Base-by-base conservation (phyloP, 164 flowering plant genomes). In the Umbilicus rupestris region DNA sequence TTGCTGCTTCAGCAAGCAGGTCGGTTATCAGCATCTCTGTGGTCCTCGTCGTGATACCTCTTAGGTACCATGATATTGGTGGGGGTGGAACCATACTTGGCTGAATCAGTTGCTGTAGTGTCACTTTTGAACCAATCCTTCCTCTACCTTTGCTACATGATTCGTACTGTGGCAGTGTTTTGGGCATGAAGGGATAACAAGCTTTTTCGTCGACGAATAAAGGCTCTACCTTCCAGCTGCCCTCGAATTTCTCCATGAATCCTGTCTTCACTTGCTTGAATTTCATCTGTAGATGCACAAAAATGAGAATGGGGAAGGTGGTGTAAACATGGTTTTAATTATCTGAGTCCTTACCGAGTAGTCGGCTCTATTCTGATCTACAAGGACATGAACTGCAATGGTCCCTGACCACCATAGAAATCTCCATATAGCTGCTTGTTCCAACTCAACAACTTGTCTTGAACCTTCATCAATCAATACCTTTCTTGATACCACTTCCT, bases 371-470 rank as follows among this genome's bases (percentile, higher is more conserved):
- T 94, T 89, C 67, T 94, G 99, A 65, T 91, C 99, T 16, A 91
- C 99, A n/a, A 88, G 26, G 72, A 94, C 96, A 82, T 91, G 93
- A 37, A 94, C 90, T 17, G 94, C 70, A 39, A 94, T 85, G 28
- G 89, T 87, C 52, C 97, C 99, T 9, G 97, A 91, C 90, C 90
- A 91, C 96, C 96, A 94, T 66, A 94, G 97, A 52, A 94, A 94
- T 75, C 73, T 86, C 99, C 99, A 94, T 50, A 87, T 52, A 42
- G 96, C 97, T 39, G 96, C 95, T 83, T 94, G 97, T 73, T 94
- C 99, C 68, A 91, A 69, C 49, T 94, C 96, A 47, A 94, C 97
- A 42, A 91, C 84, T 73, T 94, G 99, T 72, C 99, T 87, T 44
- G 58, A 69, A 44, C 97, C 99, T 70, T 94, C 96, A 77, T 94